Conservation (phyloP, 257 asterid species). For the Schizonepeta tenuifolia region DNA sequence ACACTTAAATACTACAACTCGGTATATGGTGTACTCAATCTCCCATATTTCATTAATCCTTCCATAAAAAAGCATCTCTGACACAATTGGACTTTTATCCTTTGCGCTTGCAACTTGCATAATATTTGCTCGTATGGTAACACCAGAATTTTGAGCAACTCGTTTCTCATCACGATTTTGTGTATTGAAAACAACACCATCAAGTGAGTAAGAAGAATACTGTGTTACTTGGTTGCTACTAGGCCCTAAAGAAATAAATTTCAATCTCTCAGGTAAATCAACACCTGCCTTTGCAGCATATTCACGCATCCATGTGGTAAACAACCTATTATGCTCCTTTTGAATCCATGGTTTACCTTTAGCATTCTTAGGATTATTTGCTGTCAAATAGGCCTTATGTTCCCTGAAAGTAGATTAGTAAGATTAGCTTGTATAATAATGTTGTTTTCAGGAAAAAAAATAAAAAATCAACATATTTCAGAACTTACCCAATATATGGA, state of each 20-base stretch:
- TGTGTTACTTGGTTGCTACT: not conserved
- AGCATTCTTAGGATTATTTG: not conserved
- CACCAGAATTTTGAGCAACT: not conserved
- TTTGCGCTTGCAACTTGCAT: not conserved
- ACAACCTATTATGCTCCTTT: too few relatives aligned
- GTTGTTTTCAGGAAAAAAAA: too few relatives aligned
- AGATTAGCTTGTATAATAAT: too few relatives aligned
- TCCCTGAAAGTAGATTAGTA: not conserved
- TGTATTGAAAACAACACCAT: not conserved
- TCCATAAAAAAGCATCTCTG: not conserved
- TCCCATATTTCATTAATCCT: not conserved
- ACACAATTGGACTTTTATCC: not conserved
- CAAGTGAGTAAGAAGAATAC: not conserved
- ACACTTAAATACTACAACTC: not conserved
- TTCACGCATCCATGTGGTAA: too few relatives aligned
- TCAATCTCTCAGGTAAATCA: not conserved
- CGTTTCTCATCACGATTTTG: not conserved
- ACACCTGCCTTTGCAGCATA: not conserved
- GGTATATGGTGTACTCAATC: not conserved
- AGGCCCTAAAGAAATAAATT: not conserved
- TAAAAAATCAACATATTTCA: too few relatives aligned
- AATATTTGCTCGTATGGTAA: not conserved
- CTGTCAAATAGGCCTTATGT: not conserved
- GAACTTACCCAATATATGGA: not conserved
- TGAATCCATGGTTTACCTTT: too few relatives aligned